Percentiles rank a stretch among this genome's conserved stretches.
Conservation (phyloP, 495 filamentous ascomycete genomes). For the Articulospora tetracladia region DNA sequence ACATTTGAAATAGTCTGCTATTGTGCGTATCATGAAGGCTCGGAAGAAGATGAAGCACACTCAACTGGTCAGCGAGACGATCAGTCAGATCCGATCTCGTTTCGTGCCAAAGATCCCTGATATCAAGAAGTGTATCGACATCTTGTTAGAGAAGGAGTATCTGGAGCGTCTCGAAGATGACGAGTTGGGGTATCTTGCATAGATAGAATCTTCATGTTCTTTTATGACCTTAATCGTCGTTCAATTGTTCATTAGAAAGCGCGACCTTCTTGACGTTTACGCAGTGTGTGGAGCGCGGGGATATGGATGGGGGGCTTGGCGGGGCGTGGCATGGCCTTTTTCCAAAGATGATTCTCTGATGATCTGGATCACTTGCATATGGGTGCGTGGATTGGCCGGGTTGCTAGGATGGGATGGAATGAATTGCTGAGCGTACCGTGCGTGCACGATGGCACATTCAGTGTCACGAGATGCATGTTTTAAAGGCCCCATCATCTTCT, state of each 20-base stretch:
- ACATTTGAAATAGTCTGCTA: constrained; percentile 68
- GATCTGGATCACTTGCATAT: too few relatives aligned
- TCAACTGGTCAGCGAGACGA: constrained; percentile 88
- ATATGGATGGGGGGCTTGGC: background rate
- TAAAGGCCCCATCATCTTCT: too few relatives aligned
- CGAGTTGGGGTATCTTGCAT: constrained; percentile 88
- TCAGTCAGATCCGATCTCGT: constrained; percentile 88
- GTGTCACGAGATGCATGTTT: too few relatives aligned
- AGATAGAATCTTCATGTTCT: constrained; percentile 21
- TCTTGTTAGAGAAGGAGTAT: constrained; percentile 98
- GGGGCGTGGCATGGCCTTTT: too few relatives aligned
- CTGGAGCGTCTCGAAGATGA: constrained; percentile 92
- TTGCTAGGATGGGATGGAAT: too few relatives aligned
- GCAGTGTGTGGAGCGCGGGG: background rate
- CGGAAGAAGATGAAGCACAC: constrained; percentile 98
- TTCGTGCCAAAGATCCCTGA: constrained; percentile 91
- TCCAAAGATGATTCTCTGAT: too few relatives aligned
- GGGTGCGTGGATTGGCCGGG: too few relatives aligned
- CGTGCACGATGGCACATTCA: too few relatives aligned
- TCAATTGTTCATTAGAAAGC: constrained; percentile 6
- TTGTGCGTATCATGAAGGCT: constrained; percentile 99
- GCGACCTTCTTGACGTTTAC: background rate
- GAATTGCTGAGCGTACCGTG: too few relatives aligned
- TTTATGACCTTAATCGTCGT: background rate
- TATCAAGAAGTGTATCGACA: constrained; percentile 99